phyloP scores from a whole-genome alignment of 345 rosid species.

The Eucalyptus rudis region DNA sequence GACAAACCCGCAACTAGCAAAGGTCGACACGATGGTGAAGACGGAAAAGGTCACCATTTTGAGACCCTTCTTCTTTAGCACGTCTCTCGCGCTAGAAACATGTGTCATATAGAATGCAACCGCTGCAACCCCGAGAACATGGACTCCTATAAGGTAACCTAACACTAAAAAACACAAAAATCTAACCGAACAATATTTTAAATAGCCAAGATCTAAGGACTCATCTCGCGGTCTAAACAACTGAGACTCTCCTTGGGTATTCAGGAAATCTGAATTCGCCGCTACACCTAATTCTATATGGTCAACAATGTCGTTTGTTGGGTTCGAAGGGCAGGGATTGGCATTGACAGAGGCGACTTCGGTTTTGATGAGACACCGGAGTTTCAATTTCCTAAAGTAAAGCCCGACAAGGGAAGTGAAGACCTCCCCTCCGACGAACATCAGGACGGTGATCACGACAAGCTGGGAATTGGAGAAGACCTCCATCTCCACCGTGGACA shows the following conservation, averaged over 20 bases:
- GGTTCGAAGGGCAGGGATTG: not conserved
- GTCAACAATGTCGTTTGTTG: not conserved
- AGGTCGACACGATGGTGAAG: conserved; percentile 43
- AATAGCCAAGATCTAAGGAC: not conserved
- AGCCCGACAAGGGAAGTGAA: not conserved
- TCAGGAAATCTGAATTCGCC: not conserved
- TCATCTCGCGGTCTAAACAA: not conserved
- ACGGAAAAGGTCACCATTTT: conserved; percentile 26
- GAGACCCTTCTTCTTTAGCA: conserved; percentile 23
- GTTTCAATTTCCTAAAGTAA: not conserved
- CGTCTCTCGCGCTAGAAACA: conserved; percentile 16
- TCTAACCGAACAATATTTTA: not conserved
- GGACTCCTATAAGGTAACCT: conserved; percentile 22
- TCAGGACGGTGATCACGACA: conserved; percentile 29
- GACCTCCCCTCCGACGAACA: conserved; percentile 34
- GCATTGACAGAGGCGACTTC: not conserved
- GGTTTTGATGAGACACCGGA: not conserved
- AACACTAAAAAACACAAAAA: conserved; percentile 22
- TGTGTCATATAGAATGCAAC: conserved; percentile 17
- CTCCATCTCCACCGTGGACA: conserved; percentile 4
- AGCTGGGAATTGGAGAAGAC: conserved; percentile 62
- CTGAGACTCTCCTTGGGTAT: not conserved
- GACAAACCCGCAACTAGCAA: conserved; percentile 49
- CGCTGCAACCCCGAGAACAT: conserved; percentile 14
- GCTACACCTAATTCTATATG: not conserved